Evolutionary conservation across 306 rosid species (phyloP).

Genomic region (Spatholobus suberectus): DNA sequence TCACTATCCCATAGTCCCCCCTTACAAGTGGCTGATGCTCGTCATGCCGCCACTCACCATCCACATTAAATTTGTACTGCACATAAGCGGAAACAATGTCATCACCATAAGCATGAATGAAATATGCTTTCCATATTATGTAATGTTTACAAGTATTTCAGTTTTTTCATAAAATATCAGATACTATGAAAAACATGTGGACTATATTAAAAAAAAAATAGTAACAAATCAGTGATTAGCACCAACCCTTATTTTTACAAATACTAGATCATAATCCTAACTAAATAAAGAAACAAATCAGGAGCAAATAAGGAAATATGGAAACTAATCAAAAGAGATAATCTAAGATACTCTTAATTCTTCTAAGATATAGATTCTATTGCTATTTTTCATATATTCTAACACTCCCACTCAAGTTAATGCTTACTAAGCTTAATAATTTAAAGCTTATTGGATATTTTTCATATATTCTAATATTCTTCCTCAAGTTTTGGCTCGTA

Average conservation of each 20-base stretch:
- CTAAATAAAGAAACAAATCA: not conserved
- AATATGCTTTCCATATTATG: conserved; percentile 11
- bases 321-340: not conserved
- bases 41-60: conserved; percentile 86
- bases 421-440: not conserved
- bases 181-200: not conserved
- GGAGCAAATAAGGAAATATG: not conserved
- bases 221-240: not conserved
- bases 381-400: not conserved
- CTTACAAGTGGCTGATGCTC: conserved; percentile 61
- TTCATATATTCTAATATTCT: not conserved
- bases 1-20: conserved; percentile 62
- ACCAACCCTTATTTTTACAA: not conserved
- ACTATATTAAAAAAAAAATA: conserved; percentile 13
- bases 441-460: not conserved
- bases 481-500: not conserved
- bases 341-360: not conserved
- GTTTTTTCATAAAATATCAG: conserved; percentile 11
- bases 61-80: conserved; percentile 81
- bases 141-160: conserved; percentile 1
- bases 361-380: not conserved
- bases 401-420: not conserved
- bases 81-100: conserved; percentile 35
- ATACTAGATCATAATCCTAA: not conserved
- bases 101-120: conserved; percentile 34